phyloP scores from a whole-genome alignment of 352 stramenopile species.

The Bremia lactucae region DNA sequence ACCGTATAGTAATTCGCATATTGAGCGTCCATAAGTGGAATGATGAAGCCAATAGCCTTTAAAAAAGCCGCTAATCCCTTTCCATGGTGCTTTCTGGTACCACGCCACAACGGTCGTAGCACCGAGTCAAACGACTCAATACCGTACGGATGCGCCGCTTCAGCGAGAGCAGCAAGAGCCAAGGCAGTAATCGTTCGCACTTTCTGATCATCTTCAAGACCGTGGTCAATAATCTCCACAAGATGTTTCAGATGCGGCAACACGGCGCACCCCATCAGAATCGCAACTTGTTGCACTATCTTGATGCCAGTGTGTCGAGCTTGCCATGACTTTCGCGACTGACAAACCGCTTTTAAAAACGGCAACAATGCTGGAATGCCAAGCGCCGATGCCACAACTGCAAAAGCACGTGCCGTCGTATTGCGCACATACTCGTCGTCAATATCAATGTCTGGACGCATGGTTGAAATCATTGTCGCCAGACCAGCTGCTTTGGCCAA shows the following conservation, averaged over 20 bases:
- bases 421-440: slow-evolving; percentile 98
- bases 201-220: slow-evolving; percentile 97
- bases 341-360: slow-evolving; percentile 98
- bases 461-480: slow-evolving; percentile 99
- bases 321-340: slow-evolving; percentile 97
- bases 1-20: slow-evolving; percentile 99
- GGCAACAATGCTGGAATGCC: slow-evolving; percentile 95
- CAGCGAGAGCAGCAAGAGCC: slow-evolving; percentile 93
- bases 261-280: slow-evolving; percentile 97
- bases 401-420: slow-evolving; percentile 96
- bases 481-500: slow-evolving; percentile 97
- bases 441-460: slow-evolving; percentile 98
- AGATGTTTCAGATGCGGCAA: slow-evolving; percentile 96
- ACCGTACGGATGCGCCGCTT: slow-evolving; percentile 97
- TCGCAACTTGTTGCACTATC: slow-evolving; percentile 98
- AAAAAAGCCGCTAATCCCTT: slow-evolving; percentile 97
- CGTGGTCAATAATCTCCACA: slow-evolving; percentile 97
- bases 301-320: slow-evolving; percentile 99
- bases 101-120: slow-evolving; percentile 95
- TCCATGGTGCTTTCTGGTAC: slow-evolving; percentile 94
- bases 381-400: slow-evolving; percentile 97
- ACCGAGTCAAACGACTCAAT: slow-evolving; percentile 99
- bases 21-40: slow-evolving; percentile 98
- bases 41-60: slow-evolving; percentile 99
- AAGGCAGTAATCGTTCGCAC: slow-evolving; percentile 97